These are phyloP conservation scores for Nadsonia fulvescens DNA, from an alignment of 805 yeast species.

Conservation along the genomic window DNA sequence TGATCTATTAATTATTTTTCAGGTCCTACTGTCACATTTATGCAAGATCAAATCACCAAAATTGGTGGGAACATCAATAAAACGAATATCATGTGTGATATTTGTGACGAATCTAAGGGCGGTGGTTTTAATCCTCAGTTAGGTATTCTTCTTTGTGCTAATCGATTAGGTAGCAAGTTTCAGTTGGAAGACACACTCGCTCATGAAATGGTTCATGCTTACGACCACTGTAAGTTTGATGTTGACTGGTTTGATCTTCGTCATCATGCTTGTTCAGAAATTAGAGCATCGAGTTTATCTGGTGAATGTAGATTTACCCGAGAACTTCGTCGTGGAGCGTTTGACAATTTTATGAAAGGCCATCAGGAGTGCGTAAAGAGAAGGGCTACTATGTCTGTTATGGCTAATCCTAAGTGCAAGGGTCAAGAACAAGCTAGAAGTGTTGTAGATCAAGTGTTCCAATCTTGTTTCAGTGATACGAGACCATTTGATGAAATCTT, in stretches of 20 bases:
- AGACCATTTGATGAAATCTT: conserved; percentile 90
- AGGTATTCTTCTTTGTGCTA: conserved; percentile 78
- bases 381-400: conserved; percentile 71
- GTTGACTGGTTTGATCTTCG: conserved; percentile 71
- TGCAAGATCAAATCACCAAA: conserved; percentile 67
- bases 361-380: conserved; percentile 84
- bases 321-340: conserved; percentile 46
- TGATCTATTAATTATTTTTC: too few species aligned
- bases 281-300: conserved; percentile 78
- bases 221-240: conserved; percentile 74
- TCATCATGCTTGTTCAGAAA: conserved; percentile 95
- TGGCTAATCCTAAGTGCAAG: conserved; percentile 71
- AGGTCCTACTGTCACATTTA: conserved; percentile 77
- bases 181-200: conserved; percentile 82
- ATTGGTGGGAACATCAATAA: conserved; percentile 34
- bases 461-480: conserved; percentile 84
- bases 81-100: conserved; percentile 52
- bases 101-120: conserved; percentile 64
- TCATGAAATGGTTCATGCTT: conserved; percentile 87
- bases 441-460: conserved; percentile 78
- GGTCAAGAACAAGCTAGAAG: conserved; percentile 54
- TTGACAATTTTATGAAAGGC: conserved; percentile 42
- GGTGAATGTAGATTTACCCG: conserved; percentile 90
- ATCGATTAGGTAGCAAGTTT: conserved; percentile 53
- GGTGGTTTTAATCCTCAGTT: conserved; percentile 89